Evolutionary conservation across 129 eudicot species (phyloP).

Genomic region (Apium graveolens): DNA sequence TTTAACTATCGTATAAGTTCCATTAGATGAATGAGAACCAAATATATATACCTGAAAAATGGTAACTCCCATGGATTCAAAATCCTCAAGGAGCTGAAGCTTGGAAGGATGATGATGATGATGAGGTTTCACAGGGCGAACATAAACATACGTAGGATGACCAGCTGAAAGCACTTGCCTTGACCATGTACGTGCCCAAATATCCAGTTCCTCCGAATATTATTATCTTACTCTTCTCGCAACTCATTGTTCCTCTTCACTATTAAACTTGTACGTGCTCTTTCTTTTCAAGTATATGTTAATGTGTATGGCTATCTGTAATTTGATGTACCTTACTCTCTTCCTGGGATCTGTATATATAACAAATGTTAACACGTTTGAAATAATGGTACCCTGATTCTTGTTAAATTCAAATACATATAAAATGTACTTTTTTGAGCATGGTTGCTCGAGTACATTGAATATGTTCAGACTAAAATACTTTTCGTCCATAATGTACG

Average conservation of each 20-base stretch:
- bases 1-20: no score
- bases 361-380: no score
- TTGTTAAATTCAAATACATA: no score
- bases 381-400: no score
- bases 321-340: no score
- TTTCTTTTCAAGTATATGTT: not conserved
- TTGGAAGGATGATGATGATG: constrained; percentile 13
- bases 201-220: constrained; percentile 13
- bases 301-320: no score
- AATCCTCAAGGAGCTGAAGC: not conserved
- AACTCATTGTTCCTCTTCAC: not conserved
- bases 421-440: no score
- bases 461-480: no score
- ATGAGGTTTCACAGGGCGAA: constrained; percentile 9
- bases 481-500: no score
- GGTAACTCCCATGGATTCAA: constrained; percentile 16
- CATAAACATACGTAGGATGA: constrained; percentile 21
- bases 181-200: constrained; percentile 14
- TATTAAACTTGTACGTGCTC: not conserved
- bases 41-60: not conserved
- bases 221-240: not conserved
- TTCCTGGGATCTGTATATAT: no score
- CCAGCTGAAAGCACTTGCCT: constrained; percentile 15
- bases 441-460: no score
- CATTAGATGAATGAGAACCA: no score